These are phyloP conservation scores for Ramalina intermedia DNA, from an alignment of 495 filamentous ascomycete genomes.

Conservation along the genomic window DNA sequence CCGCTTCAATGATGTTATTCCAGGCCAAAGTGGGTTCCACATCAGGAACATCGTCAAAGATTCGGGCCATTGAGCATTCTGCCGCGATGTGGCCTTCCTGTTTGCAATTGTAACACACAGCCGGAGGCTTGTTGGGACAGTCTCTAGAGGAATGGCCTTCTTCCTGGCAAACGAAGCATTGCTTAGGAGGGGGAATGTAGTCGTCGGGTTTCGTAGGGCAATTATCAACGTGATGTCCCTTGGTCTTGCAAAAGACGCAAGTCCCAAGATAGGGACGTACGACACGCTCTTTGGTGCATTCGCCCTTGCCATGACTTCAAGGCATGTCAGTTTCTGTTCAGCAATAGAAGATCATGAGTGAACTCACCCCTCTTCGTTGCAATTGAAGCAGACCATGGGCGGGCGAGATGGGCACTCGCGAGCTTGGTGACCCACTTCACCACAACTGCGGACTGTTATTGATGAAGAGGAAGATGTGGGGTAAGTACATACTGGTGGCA, in stretches of 20 bases:
- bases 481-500: conserved; percentile 13
- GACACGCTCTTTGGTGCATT: conserved; percentile 51
- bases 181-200: conserved; percentile 33
- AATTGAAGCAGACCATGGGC: conserved; percentile 56
- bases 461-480: neutral
- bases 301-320: conserved; percentile 44
- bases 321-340: neutral
- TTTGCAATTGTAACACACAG: conserved; percentile 62
- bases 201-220: conserved; percentile 45
- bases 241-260: conserved; percentile 52
- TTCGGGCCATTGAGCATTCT: conserved; percentile 56
- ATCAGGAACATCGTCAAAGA: conserved; percentile 49
- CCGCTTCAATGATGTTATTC: conserved; percentile 48
- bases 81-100: conserved; percentile 50
- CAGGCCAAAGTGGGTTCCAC: conserved; percentile 54
- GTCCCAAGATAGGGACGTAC: conserved; percentile 28
- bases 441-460: conserved; percentile 28
- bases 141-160: conserved; percentile 57
- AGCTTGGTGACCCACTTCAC: conserved; percentile 38
- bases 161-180: conserved; percentile 58
- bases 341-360: conserved; percentile 6
- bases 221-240: conserved; percentile 52
- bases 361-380: conserved; percentile 53
- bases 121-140: conserved; percentile 52
- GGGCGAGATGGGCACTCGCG: conserved; percentile 33